Evolutionary conservation across 208 protist genomes (phyloP), one percentile per base, ranked within the genome.

Genomic region (Wallacemonas sp.): DNA sequence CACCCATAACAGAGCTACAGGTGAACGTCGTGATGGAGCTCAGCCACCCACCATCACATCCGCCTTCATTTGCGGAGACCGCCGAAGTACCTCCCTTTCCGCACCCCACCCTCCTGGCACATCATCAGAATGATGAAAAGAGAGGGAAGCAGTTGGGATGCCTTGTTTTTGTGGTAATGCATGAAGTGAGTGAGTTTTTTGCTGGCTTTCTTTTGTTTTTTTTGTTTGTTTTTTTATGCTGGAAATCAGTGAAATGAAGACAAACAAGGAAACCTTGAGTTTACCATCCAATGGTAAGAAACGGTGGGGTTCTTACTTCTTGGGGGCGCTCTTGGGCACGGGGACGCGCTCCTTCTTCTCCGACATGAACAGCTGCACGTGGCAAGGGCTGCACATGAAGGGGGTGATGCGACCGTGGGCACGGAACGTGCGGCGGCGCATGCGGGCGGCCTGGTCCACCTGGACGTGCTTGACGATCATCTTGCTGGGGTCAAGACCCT

Each of bases 331-430:
- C 74, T 89, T 92, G 43, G 85, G 85, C 39, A 81, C 83, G 38
- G 84, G 89, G 32, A 95, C 80, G 66, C 86, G 86, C 72, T 87
- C 80, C 80, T 91, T 83, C 63, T 88, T 86, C 77, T 94, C 80
- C 14, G 83, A 82, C 85, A 94, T 94, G 66, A 86, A 86, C 60
- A 82, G 76, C 58, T 82, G 83, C 64, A 95, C 87, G 72, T 95
- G 90, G 82, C 90, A 95, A 23, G 88, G 87, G 80, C 81, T 93
- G 87, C 90, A 93, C 93, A 97, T 97, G 90, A 89, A 97, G 47
- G 93, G 90, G 21, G 81, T 82, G 67, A 98, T 98, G 74, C 95
- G 89, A 61, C 96, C 96, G 77, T 98, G 96, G 48, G 96, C 96
- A 78, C 96, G 90, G 83, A 96, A 98, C 41, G 94, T 98, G 74